Conservation (phyloP, 768 basidiomycete species). For the Pulveroboletus sp. region DNA sequence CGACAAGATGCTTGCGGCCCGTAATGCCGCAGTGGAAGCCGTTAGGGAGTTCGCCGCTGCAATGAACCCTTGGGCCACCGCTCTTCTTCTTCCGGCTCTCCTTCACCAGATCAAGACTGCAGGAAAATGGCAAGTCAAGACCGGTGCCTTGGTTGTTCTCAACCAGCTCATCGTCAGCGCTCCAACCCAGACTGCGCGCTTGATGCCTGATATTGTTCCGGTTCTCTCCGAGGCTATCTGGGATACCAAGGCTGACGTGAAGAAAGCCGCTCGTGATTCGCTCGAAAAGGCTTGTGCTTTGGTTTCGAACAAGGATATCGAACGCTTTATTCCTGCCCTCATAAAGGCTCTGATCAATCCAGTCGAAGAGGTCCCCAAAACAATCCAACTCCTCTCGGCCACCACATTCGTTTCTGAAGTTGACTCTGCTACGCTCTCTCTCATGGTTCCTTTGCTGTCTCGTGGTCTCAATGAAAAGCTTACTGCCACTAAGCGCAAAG, state of each 20-base stretch:
- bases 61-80: constrained; percentile 88
- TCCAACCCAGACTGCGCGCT: constrained; percentile 78
- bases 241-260: constrained; percentile 98
- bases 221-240: constrained; percentile 94
- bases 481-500: constrained; percentile 95
- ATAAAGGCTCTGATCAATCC: constrained; percentile 99
- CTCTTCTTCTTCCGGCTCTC: constrained; percentile 80
- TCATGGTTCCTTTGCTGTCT: constrained; percentile 94
- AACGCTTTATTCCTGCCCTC: constrained; percentile 95
- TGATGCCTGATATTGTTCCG: constrained; percentile 94
- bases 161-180: constrained; percentile 86
- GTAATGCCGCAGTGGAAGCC: constrained; percentile 81
- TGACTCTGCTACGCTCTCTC: constrained; percentile 93
- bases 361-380: constrained; percentile 97
- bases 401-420: constrained; percentile 99
- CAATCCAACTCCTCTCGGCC: constrained; percentile 91
- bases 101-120: constrained; percentile 93
- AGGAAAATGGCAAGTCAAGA: constrained; percentile 98
- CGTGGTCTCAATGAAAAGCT: constrained; percentile 95
- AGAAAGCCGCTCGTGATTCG: constrained; percentile 95
- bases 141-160: constrained; percentile 75
- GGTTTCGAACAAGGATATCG: constrained; percentile 97
- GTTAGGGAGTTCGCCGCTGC: constrained; percentile 69
- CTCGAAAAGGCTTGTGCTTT: constrained; percentile 93
- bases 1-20: constrained; percentile 90